phyloP scores from a whole-genome alignment of 2,329 filamentous ascomycete species.

The Paecilomyces sp. region DNA sequence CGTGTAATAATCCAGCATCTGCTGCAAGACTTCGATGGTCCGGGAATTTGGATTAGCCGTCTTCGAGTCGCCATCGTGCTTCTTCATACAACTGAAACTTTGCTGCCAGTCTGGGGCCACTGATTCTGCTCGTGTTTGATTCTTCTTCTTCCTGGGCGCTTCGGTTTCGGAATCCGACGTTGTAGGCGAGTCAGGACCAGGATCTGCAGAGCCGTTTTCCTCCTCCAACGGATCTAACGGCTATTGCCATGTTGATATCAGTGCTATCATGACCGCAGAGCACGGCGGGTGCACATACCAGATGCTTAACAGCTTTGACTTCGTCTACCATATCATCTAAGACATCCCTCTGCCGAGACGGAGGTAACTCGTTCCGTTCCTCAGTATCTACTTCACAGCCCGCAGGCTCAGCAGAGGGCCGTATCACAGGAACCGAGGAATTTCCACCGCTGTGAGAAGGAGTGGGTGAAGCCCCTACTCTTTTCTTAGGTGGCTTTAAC shows the following conservation, averaged over 20 bases:
- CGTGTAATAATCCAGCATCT: conserved; percentile 73
- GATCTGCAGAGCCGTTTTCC: conserved; percentile 9
- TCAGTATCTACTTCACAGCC: conserved; percentile 2
- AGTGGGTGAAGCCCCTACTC: conserved; percentile 8
- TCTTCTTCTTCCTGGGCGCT: conserved; percentile 7
- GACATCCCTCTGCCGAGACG: conserved; percentile 40
- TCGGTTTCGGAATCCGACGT: conserved; percentile 10
- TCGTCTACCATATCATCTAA: conserved; percentile 59
- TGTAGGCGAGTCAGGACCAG: conserved; percentile 8
- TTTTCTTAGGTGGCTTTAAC: conserved; percentile 20
- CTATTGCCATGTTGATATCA: conserved; percentile 18
- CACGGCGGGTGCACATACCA: conserved; percentile 33
- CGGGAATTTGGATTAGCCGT: conserved; percentile 61
- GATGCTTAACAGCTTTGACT: conserved; percentile 52
- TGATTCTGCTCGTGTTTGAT: conserved; percentile 1
- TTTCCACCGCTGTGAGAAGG: conserved; percentile 8
- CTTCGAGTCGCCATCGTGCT: conserved; percentile 38
- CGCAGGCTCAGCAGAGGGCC: neutral
- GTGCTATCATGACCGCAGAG: conserved; percentile 1
- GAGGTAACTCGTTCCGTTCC: conserved; percentile 1
- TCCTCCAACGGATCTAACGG: conserved; percentile 24
- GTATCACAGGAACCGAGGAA: conserved; percentile 1
- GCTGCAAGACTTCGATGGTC: conserved; percentile 69
- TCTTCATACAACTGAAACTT: conserved; percentile 55
- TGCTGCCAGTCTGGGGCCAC: conserved; percentile 26